These are phyloP conservation scores for Geotrichum aggregatum DNA, from an alignment of 1,139 yeast species.

Conservation along the genomic window DNA sequence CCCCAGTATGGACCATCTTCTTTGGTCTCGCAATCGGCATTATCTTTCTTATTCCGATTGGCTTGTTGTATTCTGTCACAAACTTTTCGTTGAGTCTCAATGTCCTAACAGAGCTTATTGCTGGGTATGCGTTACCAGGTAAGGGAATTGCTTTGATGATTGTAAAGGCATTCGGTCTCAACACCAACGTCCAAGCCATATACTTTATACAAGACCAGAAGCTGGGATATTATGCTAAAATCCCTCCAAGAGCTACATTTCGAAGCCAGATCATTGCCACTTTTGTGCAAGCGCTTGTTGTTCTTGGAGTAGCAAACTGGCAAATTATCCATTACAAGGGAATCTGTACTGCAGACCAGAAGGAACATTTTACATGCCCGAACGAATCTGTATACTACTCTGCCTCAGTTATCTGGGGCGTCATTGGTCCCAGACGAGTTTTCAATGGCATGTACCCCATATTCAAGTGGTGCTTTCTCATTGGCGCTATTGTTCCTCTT, in stretches of 20 bases:
- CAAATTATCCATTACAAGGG: constrained; percentile 41
- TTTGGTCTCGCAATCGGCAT: constrained; percentile 53
- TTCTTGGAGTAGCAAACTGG: constrained; percentile 51
- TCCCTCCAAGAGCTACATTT: constrained; percentile 58
- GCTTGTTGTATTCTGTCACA: constrained; percentile 43
- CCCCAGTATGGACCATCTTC: constrained; percentile 53
- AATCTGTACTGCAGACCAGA: constrained; percentile 29
- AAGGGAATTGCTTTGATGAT: constrained; percentile 58
- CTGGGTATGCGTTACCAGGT: constrained; percentile 63
- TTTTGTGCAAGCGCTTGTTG: constrained; percentile 40
- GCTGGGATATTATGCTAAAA: constrained; percentile 53
- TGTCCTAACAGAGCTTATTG: constrained; percentile 56
- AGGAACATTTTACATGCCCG: constrained; percentile 35
- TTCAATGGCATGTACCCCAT: constrained; percentile 48
- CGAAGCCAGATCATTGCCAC: constrained; percentile 51
- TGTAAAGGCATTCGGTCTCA: constrained; percentile 56
- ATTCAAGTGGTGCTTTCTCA: constrained; percentile 48
- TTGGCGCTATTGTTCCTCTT: constrained; percentile 48
- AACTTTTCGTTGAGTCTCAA: constrained; percentile 52
- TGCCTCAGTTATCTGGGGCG: constrained; percentile 60
- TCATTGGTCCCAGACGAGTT: constrained; percentile 61
- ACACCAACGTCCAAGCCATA: constrained; percentile 57
- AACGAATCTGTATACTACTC: constrained; percentile 47
- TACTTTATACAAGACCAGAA: constrained; percentile 54
- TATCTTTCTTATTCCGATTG: constrained; percentile 49